Conservation (phyloP, 177 flowering plant genomes). For the Vitis hybrid region DNA sequence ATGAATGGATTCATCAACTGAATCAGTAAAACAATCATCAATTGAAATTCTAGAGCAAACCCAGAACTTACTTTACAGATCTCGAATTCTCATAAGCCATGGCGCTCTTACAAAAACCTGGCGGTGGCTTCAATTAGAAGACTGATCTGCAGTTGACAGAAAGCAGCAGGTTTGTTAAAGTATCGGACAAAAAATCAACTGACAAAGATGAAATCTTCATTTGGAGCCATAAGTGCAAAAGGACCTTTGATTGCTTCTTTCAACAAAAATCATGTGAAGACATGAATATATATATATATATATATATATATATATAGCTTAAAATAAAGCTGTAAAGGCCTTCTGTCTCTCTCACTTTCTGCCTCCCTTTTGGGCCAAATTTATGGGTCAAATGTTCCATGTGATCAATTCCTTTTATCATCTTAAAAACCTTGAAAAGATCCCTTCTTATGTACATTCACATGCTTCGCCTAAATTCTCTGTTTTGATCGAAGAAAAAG, state of each 20-base stretch:
- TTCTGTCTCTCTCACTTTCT: too few relatives aligned
- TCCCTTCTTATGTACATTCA: too few relatives aligned
- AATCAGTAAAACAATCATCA: background rate
- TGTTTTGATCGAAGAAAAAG: too few relatives aligned
- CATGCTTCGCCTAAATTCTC: too few relatives aligned
- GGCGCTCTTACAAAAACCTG: background rate
- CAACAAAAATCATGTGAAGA: conserved; percentile 34
- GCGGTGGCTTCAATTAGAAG: background rate
- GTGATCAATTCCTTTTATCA: conserved; percentile 23
- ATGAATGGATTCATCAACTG: background rate
- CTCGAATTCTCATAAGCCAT: conserved; percentile 72
- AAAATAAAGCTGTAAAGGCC: conserved; percentile 14
- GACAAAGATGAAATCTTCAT: conserved; percentile 21
- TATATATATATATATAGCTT: conserved; percentile 2
- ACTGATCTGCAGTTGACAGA: conserved; percentile 17
- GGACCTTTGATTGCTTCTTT: conserved; percentile 8
- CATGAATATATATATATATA: background rate
- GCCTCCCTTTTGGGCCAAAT: conserved; percentile 16
- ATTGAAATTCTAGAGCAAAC: background rate
- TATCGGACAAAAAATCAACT: background rate
- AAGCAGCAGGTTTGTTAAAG: background rate
- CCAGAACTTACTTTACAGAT: conserved; percentile 59
- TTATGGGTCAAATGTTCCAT: conserved; percentile 20
- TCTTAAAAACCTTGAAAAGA: background rate
- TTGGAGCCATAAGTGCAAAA: conserved; percentile 19